A percentile compares a stretch with the other conserved stretches of the same genome.
Evolutionary conservation across 2,329 filamentous ascomycete species (phyloP).

Genomic region (Coniochaeta ligniaria): DNA sequence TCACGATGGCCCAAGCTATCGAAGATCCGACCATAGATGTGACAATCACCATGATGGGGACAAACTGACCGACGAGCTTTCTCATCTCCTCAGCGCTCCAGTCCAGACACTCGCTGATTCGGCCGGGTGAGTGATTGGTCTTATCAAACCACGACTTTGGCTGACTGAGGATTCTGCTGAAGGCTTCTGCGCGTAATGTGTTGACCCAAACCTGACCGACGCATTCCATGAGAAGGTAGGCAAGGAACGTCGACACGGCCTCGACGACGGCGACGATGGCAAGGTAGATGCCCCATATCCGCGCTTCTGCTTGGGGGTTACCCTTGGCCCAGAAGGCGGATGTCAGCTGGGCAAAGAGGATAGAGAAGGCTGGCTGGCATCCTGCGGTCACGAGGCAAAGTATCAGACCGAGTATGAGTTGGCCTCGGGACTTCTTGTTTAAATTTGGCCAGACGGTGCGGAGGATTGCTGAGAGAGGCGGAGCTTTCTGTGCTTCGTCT

Average conservation of each 20-base stretch:
- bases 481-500: constrained; percentile 3
- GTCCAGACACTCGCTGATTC: constrained; percentile 67
- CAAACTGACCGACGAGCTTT: constrained; percentile 72
- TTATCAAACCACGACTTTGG: constrained; percentile 73
- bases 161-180: constrained; percentile 66
- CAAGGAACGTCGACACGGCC: constrained; percentile 54
- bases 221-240: constrained; percentile 65
- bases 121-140: constrained; percentile 54
- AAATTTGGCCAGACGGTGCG: constrained; percentile 65
- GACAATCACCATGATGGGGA: constrained; percentile 62
- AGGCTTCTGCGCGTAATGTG: constrained; percentile 57
- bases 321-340: constrained; percentile 56
- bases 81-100: constrained; percentile 82
- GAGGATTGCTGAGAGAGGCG: constrained; percentile 48
- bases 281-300: constrained; percentile 64
- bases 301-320: constrained; percentile 39
- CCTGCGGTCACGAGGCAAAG: constrained; percentile 58
- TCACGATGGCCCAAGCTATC: constrained; percentile 63
- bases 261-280: constrained; percentile 62
- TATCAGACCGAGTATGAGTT: constrained; percentile 54
- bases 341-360: constrained; percentile 66
- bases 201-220: constrained; percentile 74
- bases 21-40: constrained; percentile 61
- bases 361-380: constrained; percentile 61
- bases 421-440: constrained; percentile 36